Evolutionary conservation across 768 basidiomycete genomes (phyloP).

Genomic region (Cyathus striatus): DNA sequence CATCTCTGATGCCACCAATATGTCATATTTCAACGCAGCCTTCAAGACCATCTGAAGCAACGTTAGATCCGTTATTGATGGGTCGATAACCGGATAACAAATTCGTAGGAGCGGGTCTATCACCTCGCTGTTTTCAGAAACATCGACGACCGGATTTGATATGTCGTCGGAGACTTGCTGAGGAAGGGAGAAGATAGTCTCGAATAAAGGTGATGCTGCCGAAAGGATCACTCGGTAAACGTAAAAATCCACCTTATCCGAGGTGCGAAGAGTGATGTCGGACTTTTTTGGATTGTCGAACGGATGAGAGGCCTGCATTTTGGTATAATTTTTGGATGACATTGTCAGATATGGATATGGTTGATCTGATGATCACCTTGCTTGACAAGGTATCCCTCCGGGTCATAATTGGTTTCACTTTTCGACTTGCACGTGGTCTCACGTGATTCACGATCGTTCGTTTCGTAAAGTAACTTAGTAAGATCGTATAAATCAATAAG

Average conservation of each 20-base stretch:
- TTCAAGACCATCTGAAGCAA: neutral
- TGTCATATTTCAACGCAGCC: neutral
- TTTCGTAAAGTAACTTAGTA: no score
- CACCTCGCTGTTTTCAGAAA: neutral
- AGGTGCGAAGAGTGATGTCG: neutral
- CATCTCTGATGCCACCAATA: neutral
- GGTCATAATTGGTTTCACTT: no score
- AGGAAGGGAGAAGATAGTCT: neutral
- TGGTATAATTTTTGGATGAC: no score
- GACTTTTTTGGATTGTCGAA: no score
- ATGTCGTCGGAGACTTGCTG: neutral
- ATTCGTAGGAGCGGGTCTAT: neutral
- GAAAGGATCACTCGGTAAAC: neutral
- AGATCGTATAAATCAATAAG: no score
- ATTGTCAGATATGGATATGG: no score
- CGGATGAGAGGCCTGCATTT: no score
- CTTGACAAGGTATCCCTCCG: no score
- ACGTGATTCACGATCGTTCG: no score
- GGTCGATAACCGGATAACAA: neutral
- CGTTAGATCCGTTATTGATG: neutral
- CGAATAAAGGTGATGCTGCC: neutral
- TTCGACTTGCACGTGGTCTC: no score
- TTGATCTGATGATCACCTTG: no score
- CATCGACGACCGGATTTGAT: neutral
- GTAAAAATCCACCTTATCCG: neutral